Base-by-base conservation (phyloP, 305 asterid species). In the Rubia balearica region DNA sequence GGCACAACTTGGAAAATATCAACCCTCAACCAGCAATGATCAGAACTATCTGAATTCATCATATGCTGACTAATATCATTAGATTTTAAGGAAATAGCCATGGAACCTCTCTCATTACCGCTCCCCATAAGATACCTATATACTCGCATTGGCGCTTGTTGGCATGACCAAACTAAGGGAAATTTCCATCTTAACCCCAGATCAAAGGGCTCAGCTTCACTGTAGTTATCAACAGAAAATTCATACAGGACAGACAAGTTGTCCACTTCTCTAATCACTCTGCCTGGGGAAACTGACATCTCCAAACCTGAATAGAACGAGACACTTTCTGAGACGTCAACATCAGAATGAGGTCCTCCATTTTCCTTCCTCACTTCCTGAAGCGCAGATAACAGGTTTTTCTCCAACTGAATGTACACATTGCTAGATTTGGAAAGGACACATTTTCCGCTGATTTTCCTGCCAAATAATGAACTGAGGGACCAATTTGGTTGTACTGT, bases 71-170 rank as follows among this genome's bases (percentile, higher is more conserved):
- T 75, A 63, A 22, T 67, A 46, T 78, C 62, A 4, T 85, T 80
- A 42, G 98, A 81, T 75, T 82, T 88, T 82, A 95, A 78, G 42
- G 92, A 85, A 79, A 95, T 86, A 56, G 99, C 97, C 75, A 95
- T 87, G 63, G 96, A 88, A 68, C 99, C 99, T 78, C 97, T 88
- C 78, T 90, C 99, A 57, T 91, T 95, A 74, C 99, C 99, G 73
- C 99, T 95, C 41, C 99, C 98, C 88, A 91, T 80, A 69, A 95
- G 81, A 79, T 91, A 95, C 75, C 98, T 88, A 78, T 84, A 88
- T 68, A 88, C 87, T 75, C 76, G 96, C 49, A 90, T 78, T 43
- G 98, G 97, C 57, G 99, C 90, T 81, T 85, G 90, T 77, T 65
- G 77, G 79, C 90, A 85, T 27, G 95, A 87, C 99, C 99, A 95